Base-by-base conservation (phyloP, 2,329 filamentous ascomycete species). In the Aurifilum marmelostoma region DNA sequence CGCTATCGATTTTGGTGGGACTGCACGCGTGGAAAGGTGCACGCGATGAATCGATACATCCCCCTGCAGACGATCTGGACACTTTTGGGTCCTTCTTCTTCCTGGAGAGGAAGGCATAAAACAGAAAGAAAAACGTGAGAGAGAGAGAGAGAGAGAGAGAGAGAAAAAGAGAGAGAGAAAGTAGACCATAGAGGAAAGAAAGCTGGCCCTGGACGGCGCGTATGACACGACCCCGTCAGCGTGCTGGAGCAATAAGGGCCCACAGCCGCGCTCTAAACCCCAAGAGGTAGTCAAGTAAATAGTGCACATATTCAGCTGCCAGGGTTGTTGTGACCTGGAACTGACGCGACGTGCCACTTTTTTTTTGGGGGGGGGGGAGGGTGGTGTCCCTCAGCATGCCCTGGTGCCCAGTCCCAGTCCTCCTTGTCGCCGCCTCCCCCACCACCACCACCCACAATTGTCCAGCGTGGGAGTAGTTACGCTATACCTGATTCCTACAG, bases 211-310 rank as follows among this genome's bases (percentile, higher is more conserved):
- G 52, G 52, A 16, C 29, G 52, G 52, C 52, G 52, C 52, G 52
- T 56, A 47, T 16, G n/a, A 32, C 24, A 32, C 27, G 60, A 34
- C 18, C 41, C 60, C 41, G 21, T 37, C 24, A 39, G 29, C 34
- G 24, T 29, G 63, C 63, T 39, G 18, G 21, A 29, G 12, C 43
- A 47, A 24, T 12, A 27, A 56, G 63, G 47, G 34, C 24, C 34
- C 24, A 58, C 54, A 14, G 37, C 52, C 39, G 63, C 52, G 63
- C 63, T 7, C 63, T 32, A 62, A 27, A 16, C 69, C 67, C 11
- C 47, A 71, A 67, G 43, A 34, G 60, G 69, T 37, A 71, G 37
- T 64, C 34, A 66, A 69, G 69, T 71, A 67, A 69, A 71, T 69
- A 71, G 63, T 37, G 56, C 50, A 65, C 54, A 52, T 34, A 34